phyloP scores from a whole-genome alignment of 257 asterid genomes.

The Nicotiana otophora region DNA sequence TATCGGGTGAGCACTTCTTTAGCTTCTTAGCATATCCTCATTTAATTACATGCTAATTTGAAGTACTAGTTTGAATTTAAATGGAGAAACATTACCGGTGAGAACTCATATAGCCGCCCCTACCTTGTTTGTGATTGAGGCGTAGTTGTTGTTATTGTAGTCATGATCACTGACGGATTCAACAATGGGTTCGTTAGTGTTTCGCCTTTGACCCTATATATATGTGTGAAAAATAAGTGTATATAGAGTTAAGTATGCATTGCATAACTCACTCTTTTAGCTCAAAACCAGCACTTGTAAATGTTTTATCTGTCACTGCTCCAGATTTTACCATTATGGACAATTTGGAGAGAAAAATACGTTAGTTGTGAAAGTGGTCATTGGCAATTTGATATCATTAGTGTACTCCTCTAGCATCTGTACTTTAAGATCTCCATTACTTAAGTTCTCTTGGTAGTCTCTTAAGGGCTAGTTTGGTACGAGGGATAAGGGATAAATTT shows the following conservation, averaged over 20 bases:
- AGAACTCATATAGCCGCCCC: too few relatives aligned
- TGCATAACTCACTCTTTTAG: background rate
- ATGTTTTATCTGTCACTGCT: background rate
- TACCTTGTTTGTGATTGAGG: too few relatives aligned
- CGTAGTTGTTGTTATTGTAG: too few relatives aligned
- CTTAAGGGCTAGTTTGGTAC: too few relatives aligned
- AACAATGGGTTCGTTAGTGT: background rate
- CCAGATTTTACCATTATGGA: background rate
- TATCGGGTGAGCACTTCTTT: conserved; percentile 12
- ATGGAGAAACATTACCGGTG: too few relatives aligned
- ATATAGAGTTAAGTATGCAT: background rate
- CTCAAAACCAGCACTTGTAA: background rate
- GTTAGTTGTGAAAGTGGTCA: background rate
- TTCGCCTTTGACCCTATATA: background rate
- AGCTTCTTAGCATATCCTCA: background rate
- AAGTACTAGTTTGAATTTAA: too few relatives aligned
- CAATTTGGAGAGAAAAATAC: background rate
- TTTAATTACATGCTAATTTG: background rate
- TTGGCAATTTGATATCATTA: background rate
- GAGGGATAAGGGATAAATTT: too few relatives aligned
- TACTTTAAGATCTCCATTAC: too few relatives aligned
- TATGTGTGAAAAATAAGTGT: background rate
- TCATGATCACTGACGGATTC: background rate
- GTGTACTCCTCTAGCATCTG: too few relatives aligned
- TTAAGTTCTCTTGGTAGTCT: too few relatives aligned